Percentiles rank a stretch among this genome's conserved stretches.
Evolutionary conservation across 2,329 filamentous ascomycete species (phyloP).

Genomic region (Microthyrium microscopicum): DNA sequence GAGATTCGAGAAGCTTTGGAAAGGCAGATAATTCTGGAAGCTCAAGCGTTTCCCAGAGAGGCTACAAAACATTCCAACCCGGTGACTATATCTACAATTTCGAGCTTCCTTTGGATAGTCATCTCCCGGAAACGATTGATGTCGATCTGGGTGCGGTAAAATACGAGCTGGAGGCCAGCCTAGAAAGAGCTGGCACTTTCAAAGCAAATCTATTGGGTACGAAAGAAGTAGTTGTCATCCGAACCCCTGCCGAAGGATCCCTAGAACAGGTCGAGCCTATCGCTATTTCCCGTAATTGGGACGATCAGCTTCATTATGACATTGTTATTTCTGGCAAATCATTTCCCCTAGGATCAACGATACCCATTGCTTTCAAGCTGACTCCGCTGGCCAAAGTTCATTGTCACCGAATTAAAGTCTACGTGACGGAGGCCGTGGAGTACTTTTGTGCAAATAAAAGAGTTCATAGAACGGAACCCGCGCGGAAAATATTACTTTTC

Average conservation of each 20-base stretch:
- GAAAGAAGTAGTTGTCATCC: slow-evolving; percentile 70
- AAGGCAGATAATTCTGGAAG: slow-evolving; percentile 49
- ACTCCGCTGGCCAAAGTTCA: slow-evolving; percentile 87
- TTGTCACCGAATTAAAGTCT: slow-evolving; percentile 82
- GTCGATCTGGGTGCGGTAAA: slow-evolving; percentile 74
- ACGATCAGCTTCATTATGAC: slow-evolving; percentile 88
- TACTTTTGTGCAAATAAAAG: slow-evolving; percentile 78
- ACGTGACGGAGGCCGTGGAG: slow-evolving; percentile 76
- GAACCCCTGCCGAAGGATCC: slow-evolving; percentile 73
- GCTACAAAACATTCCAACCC: slow-evolving; percentile 72
- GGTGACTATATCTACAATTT: slow-evolving; percentile 62
- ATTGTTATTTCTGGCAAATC: slow-evolving; percentile 94
- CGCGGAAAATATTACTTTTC: slow-evolving; percentile 68
- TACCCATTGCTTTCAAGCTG: slow-evolving; percentile 87
- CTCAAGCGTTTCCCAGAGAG: slow-evolving; percentile 51
- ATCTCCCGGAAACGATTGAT: slow-evolving; percentile 67
- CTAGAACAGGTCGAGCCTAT: slow-evolving; percentile 86
- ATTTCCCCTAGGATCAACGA: slow-evolving; percentile 72
- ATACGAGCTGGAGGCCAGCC: slow-evolving; percentile 70
- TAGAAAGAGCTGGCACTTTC: slow-evolving; percentile 80
- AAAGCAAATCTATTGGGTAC: slow-evolving; percentile 70
- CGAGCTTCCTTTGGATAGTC: slow-evolving; percentile 67
- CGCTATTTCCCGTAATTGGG: slow-evolving; percentile 84
- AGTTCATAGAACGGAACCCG: slow-evolving; percentile 70
- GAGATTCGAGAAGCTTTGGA: slow-evolving; percentile 71